Conservation (phyloP, 2,329 filamentous ascomycete species). For the Chaetomium olivaceum region DNA sequence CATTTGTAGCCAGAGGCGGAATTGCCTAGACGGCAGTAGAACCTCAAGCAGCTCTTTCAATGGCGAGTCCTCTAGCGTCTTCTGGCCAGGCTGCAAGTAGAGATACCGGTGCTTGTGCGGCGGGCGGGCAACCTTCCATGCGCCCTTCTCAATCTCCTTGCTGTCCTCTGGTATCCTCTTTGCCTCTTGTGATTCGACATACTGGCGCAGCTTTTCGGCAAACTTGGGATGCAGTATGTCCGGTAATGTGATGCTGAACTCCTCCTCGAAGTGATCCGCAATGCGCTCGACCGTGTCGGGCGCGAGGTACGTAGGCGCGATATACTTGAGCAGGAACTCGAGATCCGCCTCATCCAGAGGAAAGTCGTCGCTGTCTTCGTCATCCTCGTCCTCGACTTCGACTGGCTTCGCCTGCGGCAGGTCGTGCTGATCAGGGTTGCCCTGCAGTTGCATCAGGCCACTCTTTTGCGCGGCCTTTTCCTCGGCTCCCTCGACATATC, state of each 20-base stretch:
- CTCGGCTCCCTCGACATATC: constrained; percentile 84
- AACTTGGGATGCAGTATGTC: constrained; percentile 80
- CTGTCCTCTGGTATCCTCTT: constrained; percentile 49
- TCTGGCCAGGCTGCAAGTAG: constrained; percentile 64
- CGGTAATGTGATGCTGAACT: constrained; percentile 80
- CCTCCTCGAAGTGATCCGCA: constrained; percentile 74
- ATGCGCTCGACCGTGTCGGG: constrained; percentile 87
- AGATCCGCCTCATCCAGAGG: constrained; percentile 74
- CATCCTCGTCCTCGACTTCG: constrained; percentile 43
- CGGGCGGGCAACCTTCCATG: constrained; percentile 77
- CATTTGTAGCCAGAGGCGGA: constrained; percentile 85
- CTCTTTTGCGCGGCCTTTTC: constrained; percentile 87
- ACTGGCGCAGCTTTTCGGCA: constrained; percentile 66
- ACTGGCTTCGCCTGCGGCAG: constrained; percentile 66
- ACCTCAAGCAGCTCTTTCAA: constrained; percentile 78
- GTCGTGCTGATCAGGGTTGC: constrained; percentile 88
- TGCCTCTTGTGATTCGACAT: constrained; percentile 67
- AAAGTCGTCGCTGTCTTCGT: constrained; percentile 54
- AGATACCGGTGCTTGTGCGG: constrained; percentile 95
- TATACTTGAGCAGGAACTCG: constrained; percentile 86
- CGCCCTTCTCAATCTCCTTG: constrained; percentile 57
- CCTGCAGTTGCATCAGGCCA: constrained; percentile 88
- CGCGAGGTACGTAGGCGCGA: constrained; percentile 86
- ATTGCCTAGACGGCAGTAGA: constrained; percentile 80
- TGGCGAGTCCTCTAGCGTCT: constrained; percentile 52